These are phyloP conservation scores for Aspergillus candidus DNA, from an alignment of 2,329 filamentous ascomycete genomes.

Conservation along the genomic window DNA sequence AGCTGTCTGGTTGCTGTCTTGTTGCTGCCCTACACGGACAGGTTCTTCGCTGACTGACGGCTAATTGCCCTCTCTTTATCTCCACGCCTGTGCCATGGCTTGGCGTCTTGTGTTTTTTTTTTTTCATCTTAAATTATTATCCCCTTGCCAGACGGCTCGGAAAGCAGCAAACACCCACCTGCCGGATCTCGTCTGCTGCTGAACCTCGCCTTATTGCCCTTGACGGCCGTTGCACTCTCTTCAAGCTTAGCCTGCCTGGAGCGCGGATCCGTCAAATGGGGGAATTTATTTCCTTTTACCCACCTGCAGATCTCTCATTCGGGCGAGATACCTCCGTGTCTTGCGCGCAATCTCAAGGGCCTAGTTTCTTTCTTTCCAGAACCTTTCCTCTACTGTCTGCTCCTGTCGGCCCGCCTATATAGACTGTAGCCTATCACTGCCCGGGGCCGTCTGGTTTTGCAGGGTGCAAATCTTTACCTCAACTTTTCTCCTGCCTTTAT, in stretches of 20 bases:
- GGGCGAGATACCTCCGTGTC: constrained; percentile 12
- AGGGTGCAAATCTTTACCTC: constrained; percentile 3
- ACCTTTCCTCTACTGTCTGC: constrained; percentile 10
- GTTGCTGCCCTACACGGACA: constrained; percentile 1
- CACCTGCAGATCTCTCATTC: constrained; percentile 16
- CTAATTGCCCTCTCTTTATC: constrained; percentile 3
- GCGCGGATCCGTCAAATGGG: constrained; percentile 21
- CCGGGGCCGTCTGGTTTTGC: constrained; percentile 8
- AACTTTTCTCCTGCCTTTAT: constrained; percentile 3
- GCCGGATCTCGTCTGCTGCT: constrained; percentile 1
- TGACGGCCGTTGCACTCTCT: constrained; percentile 8
- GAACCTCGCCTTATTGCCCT: constrained; percentile 10
- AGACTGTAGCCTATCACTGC: constrained; percentile 12
- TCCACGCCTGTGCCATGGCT: constrained; percentile 6
- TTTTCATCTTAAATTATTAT: constrained; percentile 1
- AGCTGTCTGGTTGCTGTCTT: constrained; percentile 3
- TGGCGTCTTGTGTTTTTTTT: constrained; percentile 10
- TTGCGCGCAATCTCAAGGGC: constrained; percentile 9
- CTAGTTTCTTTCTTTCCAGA: constrained; percentile 15
- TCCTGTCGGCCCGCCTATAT: constrained; percentile 9
- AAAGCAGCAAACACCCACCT: constrained; percentile 8
- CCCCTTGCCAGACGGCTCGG: constrained; percentile 12
- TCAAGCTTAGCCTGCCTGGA: constrained; percentile 21
- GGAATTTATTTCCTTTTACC: constrained; percentile 12
- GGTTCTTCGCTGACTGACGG: constrained; percentile 1